Evolutionary conservation across 768 basidiomycete genomes (phyloP).

Genomic region (Albatrellus ellisii): DNA sequence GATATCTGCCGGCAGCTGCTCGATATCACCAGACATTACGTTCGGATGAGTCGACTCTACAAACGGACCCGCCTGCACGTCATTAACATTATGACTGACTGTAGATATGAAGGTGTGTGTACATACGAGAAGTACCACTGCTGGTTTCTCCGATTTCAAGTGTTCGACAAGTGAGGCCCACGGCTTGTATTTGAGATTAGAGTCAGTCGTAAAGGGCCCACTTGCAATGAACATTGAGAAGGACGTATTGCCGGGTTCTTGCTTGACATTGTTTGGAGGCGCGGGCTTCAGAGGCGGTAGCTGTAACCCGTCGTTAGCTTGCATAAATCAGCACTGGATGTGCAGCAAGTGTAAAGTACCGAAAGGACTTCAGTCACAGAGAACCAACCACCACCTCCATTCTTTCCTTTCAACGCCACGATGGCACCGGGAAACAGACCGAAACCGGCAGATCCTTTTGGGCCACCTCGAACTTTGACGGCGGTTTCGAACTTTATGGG

Average conservation of each 20-base stretch:
- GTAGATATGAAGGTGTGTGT: background rate
- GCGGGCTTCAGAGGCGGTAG: too few relatives aligned
- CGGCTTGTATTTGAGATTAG: constrained; percentile 63
- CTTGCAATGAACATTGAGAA: constrained; percentile 63
- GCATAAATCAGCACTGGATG: background rate
- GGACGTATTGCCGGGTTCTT: constrained; percentile 28
- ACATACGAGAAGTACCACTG: constrained; percentile 66
- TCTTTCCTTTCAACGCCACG: constrained; percentile 75
- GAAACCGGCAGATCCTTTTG: constrained; percentile 46
- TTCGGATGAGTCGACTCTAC: constrained; percentile 65
- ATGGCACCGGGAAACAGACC: constrained; percentile 86
- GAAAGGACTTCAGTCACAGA: constrained; percentile 68
- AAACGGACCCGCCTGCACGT: constrained; percentile 94
- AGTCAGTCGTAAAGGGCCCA: constrained; percentile 79
- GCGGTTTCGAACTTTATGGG: constrained; percentile 57
- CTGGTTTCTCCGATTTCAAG: constrained; percentile 53
- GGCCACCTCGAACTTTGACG: constrained; percentile 51
- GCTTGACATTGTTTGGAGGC: too few relatives aligned
- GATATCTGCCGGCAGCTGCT: constrained; percentile 46
- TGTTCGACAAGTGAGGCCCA: constrained; percentile 50
- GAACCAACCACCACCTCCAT: constrained; percentile 86
- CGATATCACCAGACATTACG: constrained; percentile 64
- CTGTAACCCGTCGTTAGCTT: too few relatives aligned
- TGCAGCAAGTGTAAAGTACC: constrained; percentile 34
- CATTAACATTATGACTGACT: constrained; percentile 37